These are phyloP conservation scores for Drechslerella dactyloides DNA, from an alignment of 2,329 filamentous ascomycete species.

Conservation along the genomic window DNA sequence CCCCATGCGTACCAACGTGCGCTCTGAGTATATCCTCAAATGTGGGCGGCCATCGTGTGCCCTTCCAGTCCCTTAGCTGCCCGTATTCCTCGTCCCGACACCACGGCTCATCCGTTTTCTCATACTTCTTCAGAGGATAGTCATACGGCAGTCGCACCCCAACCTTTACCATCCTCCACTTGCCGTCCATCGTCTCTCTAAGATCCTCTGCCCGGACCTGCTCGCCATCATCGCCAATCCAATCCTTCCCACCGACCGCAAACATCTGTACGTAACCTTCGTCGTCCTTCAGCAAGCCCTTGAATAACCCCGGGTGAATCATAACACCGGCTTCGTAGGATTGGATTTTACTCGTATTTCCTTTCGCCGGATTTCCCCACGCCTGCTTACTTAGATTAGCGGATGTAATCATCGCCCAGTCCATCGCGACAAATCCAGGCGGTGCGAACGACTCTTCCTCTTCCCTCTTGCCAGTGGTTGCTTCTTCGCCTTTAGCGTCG, in stretches of 20 bases:
- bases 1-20: not conserved
- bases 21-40: constrained; percentile 20
- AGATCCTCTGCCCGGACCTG: constrained; percentile 67
- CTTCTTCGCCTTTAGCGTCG: constrained; percentile 63
- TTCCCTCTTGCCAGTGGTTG: constrained; percentile 56
- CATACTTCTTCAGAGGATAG: constrained; percentile 73
- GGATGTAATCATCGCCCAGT: constrained; percentile 88
- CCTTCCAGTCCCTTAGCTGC: constrained; percentile 49
- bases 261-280: constrained; percentile 39
- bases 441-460: constrained; percentile 10
- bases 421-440: constrained; percentile 25
- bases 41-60: constrained; percentile 38
- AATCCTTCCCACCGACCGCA: constrained; percentile 32
- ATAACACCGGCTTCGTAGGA: constrained; percentile 86
- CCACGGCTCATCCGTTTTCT: constrained; percentile 73
- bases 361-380: constrained; percentile 69
- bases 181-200: constrained; percentile 53
- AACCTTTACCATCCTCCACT: constrained; percentile 60
- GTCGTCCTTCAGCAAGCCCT: constrained; percentile 60
- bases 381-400: constrained; percentile 90
- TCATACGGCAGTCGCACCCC: constrained; percentile 84
- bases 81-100: constrained; percentile 48
- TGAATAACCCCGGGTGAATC: constrained; percentile 72
- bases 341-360: constrained; percentile 65
- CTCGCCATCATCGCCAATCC: constrained; percentile 56